phyloP scores from a whole-genome alignment of 805 yeast species.

The Starmerella floris region DNA sequence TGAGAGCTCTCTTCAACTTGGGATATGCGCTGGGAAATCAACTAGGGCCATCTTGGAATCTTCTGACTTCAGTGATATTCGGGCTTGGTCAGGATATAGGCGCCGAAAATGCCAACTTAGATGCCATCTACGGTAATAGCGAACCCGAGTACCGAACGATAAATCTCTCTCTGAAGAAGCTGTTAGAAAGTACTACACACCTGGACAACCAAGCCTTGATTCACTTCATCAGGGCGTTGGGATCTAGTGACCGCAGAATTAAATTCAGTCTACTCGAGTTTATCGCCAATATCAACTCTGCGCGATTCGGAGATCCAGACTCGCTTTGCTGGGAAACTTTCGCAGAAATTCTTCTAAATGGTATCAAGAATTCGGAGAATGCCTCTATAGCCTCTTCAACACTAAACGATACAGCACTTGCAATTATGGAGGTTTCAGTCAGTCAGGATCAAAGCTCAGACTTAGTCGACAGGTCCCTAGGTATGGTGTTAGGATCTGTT shows the following conservation, averaged over 20 bases:
- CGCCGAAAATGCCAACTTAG: background rate
- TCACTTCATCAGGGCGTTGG: conserved; percentile 36
- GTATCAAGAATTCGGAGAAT: conserved; percentile 25
- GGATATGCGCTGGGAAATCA: conserved; percentile 73
- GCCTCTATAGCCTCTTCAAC: conserved; percentile 30
- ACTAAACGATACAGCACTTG: conserved; percentile 38
- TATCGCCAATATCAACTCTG: conserved; percentile 39
- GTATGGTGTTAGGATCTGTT: conserved; percentile 38
- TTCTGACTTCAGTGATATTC: conserved; percentile 30
- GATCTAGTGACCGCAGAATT: background rate
- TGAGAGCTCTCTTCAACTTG: conserved; percentile 64
- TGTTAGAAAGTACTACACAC: conserved; percentile 47
- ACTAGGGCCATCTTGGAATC: conserved; percentile 53
- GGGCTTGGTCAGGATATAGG: conserved; percentile 9
- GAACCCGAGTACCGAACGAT: conserved; percentile 30
- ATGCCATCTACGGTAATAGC: conserved; percentile 10
- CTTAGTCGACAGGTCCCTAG: conserved; percentile 3
- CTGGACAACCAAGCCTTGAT: conserved; percentile 41
- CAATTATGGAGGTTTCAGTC: conserved; percentile 22
- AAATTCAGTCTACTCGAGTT: conserved; percentile 35
- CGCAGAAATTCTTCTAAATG: conserved; percentile 35
- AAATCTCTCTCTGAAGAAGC: conserved; percentile 43
- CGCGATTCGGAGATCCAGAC: conserved; percentile 30
- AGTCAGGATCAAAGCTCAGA: background rate
- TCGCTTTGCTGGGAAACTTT: conserved; percentile 37